Evolutionary conservation across 2,329 filamentous ascomycete species (phyloP), one percentile per base, ranked within the genome.

Genomic region (Colletotrichum sp.): DNA sequence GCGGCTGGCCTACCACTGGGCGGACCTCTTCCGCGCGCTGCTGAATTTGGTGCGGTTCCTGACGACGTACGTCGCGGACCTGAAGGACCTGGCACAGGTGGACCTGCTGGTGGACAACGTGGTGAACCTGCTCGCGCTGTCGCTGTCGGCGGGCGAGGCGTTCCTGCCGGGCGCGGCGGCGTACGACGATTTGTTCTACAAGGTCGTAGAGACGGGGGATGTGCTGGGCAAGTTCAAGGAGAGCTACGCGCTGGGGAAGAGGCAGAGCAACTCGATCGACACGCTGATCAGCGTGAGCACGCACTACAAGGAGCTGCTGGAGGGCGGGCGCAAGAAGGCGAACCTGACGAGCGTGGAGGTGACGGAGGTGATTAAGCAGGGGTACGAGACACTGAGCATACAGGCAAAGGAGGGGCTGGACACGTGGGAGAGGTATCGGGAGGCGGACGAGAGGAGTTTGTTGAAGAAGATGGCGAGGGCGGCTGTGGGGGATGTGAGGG

Each of bases 151-250:
- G 3, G 97, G 97, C 8, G 97, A 99, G 83, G 93, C 94, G 4
- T 99, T 99, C 85, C 89, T 99, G 9, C 97, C 96, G 0, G 95
- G 95, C 34, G 93, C 96, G 1, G 91, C 94, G 21, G 93, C 95
- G 3, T 99, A 99, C 84, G 97, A 99, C 81, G 97, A 99, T 81
- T 89, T 99, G 0, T 99, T 99, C 86, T 99, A 99, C 91, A 99
- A 99, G 86, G 91, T 99, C 3, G 96, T 99, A 30, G 97, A 99
- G 85, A 95, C 94, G 3, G 95, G 96, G 13, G 95, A 98, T 65
- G 90, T 95, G 15, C 90, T 99, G 26, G 87, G 90, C 36, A 95
- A 95, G 81, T 98, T 99, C 86, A 92, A 95, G 55, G 92, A 96
- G 77, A 93, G 91, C 12, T 99, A 97, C 84, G 86, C 87, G 6